Base-by-base conservation (phyloP, 352 stramenopile genomes). In the Saprolegnia diclina region DNA sequence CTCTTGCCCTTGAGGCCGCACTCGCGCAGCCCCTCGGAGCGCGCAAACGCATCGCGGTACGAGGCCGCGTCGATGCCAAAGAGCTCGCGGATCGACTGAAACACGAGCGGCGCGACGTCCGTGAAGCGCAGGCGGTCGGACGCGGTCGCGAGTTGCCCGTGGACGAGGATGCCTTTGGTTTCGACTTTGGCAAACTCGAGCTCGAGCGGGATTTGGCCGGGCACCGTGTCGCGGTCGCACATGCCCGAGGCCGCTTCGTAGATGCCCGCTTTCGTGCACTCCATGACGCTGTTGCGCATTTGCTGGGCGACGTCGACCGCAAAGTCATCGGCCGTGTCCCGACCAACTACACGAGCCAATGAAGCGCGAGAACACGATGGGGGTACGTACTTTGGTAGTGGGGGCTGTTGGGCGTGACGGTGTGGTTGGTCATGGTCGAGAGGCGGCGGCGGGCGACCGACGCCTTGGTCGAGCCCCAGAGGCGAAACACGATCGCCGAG, bases 251-350 rank as follows among this genome's bases (percentile, higher is more conserved):
- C 63, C 5, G 46, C 63, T 19, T 52, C 53, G 66, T 87, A 80
- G 54, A 94, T 92, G 1, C 84, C 86, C 71, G 85, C 80, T 18
- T 79, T 87, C 74, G 87, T 94, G 72, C 91, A 92, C 69, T 83
- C 81, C 86, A 94, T 92, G 63, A 94, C 76, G 69, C 89, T 83
- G 74, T 87, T 92, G 26, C 86, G 84, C 32, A 94, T 74, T 44
- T 91, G 85, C 66, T 85, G 88, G 1, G 84, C 85, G 22, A 94
- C 77, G 53, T 94, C 86, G 22, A 89, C 63, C 19, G 48, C 42
- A 13, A 55, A 66, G 22, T 66, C 35, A 18, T 52, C 26, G 22
- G 56, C 29, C 29, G 29, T 35, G 35, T 59, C 52, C 35, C 11
- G 35, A 3, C 11, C 13, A 9, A 59, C 52, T 59, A 59, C 7